phyloP scores from a whole-genome alignment of 345 rosid species.

The Hypericum perforatum region DNA sequence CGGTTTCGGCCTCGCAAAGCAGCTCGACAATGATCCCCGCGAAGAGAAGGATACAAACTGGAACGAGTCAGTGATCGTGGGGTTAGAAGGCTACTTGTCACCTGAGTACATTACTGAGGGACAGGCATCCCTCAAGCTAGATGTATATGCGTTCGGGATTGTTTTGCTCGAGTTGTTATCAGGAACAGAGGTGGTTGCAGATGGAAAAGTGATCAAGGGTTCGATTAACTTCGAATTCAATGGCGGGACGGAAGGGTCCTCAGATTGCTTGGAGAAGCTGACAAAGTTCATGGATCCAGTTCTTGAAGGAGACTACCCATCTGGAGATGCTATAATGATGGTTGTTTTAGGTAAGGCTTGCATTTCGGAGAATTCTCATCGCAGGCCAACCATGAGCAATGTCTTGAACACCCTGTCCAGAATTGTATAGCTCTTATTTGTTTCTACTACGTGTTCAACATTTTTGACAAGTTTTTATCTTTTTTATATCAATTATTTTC shows the following conservation, averaged over 20 bases:
- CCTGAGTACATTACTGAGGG: slow-evolving; percentile 17
- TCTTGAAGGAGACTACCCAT: slow-evolving; percentile 18
- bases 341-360: slow-evolving; percentile 28
- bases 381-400: slow-evolving; percentile 27
- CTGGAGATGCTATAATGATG: slow-evolving; percentile 23
- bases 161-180: slow-evolving; percentile 28
- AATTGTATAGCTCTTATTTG: slow-evolving; percentile 2
- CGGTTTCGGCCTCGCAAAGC: slow-evolving; percentile 25
- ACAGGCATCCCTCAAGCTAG: slow-evolving; percentile 15
- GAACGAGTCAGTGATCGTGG: slow-evolving; percentile 15
- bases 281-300: slow-evolving; percentile 23
- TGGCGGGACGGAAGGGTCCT: slow-evolving; percentile 11
- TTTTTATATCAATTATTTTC: too few species aligned
- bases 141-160: slow-evolving; percentile 29
- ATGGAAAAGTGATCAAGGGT: neutral
- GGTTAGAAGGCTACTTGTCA: slow-evolving; percentile 11
- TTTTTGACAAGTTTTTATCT: too few species aligned
- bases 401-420: slow-evolving; percentile 23
- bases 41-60: slow-evolving; percentile 6
- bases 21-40: neutral
- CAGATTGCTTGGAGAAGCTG: slow-evolving; percentile 19
- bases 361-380: slow-evolving; percentile 16
- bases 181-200: slow-evolving; percentile 16
- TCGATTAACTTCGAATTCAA: slow-evolving; percentile 10
- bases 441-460: neutral